Evolutionary conservation across 495 filamentous ascomycete species (phyloP), one percentile per base, ranked within the genome.

Genomic region (Hamigera avellanea): DNA sequence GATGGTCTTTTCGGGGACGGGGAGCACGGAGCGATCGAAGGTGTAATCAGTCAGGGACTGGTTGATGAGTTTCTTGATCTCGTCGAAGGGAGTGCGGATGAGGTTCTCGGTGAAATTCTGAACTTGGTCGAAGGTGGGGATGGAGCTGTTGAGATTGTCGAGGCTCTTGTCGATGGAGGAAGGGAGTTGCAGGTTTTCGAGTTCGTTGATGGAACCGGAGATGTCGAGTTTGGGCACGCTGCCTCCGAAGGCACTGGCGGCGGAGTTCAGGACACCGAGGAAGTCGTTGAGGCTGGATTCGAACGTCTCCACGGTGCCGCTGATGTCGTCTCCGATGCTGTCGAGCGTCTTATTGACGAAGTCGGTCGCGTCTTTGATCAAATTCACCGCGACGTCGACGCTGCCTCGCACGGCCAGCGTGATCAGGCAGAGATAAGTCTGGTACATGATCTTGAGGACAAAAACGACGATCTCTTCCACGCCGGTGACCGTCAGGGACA

Each of bases 381-480:
- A 62, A 25, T 69, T 60, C 29, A 83, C 60, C 0, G 81, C 79
- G 21, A 75, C 77, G 19, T 81, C 73, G 29, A 94, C 63, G 45
- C 75, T 81, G 32, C 86, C 85, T 36, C 78, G 67, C 28, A 95
- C 73, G 9, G 81, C 81, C 44, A 94, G 66, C 8, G 79, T 79
- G 48, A 86, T 81, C 16, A 98, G 66, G 49, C 91, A 98, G 39
- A 84, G 67, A 50, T 93, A 95, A 4, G 85, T 93, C 32, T 76
- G 77, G 21, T 83, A 86, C 61, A 94, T 72, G 62, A 94, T 74
- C 54, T 91, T 83, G 59, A 96, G 78, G 48, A 84, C 65, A 60
- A 96, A 96, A 36, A 95, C 63, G 32, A 96, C 73, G 14, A 98
- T 75, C 52, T 83, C 78, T 61, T 94, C 83, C 12, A 95, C 75